Base-by-base conservation (phyloP, 768 basidiomycete genomes). In the Lactarius vividus region DNA sequence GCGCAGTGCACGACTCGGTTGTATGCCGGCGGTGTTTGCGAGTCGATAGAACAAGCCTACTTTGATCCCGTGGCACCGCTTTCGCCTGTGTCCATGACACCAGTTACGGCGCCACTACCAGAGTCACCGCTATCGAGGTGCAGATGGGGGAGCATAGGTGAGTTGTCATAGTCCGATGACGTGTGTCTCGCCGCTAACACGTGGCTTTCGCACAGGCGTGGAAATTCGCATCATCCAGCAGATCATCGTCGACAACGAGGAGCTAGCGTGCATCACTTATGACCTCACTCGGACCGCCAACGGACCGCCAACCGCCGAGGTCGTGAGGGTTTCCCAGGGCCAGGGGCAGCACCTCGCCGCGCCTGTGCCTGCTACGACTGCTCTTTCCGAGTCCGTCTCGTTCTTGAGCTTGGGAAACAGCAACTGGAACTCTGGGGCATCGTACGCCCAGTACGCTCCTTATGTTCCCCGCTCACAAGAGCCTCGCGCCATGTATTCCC, bases 71-170 rank as follows among this genome's bases (percentile, higher is more conserved):
- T 81, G 33, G 54, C 64, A 61, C 54, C 68, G 63, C 60, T 66
- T 66, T 37, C 66, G 62, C 57, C 70, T 49, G 37, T 65, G 31
- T 59, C 58, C 6, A 13, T 59, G 58, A 39, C 70, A 26, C 60
- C 78, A 52, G 79, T 84, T 2, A 81, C 83, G 68, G 82, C 84
- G 59, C 75, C 81, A 63, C 78, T 92, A 57, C 89, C 91, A 52
- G 88, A 91, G 66, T 89, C 89, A 26, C 75, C 80, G 18, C 77
- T 92, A 57, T 84, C 74, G 71, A 79, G 84, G 65, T 89, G 89
- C 75, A 83, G 87, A 65, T 89, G 88, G 89, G 79, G 88, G 68
- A 86, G 88, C 73, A 75, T 82, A 67, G 77, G 89, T 91, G 73
- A 75, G 88, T 82, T 31, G 35, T 6, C 54, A 44, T 13, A 28